These are phyloP conservation scores for Amanita rubescens DNA, from an alignment of 768 basidiomycete genomes.

Conservation along the genomic window DNA sequence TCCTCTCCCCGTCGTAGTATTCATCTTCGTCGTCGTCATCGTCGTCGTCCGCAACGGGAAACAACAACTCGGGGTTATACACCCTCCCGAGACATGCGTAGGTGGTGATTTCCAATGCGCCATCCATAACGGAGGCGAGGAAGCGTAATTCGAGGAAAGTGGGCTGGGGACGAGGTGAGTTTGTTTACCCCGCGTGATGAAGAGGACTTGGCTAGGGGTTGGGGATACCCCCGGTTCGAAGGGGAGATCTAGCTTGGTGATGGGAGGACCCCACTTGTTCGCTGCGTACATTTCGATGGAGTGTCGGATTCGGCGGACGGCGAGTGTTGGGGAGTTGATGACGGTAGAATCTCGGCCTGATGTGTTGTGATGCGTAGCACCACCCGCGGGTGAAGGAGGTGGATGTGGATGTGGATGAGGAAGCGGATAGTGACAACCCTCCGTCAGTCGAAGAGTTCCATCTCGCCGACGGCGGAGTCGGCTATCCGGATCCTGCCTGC, in stretches of 20 bases:
- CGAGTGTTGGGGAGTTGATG: constrained; percentile 7
- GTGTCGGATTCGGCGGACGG: constrained; percentile 30
- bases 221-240: constrained; percentile 21
- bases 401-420: constrained; percentile 17
- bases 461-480: constrained; percentile 75
- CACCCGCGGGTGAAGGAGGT: too few species aligned
- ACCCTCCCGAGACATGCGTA: constrained; percentile 45
- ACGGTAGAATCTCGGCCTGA: background rate
- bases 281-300: constrained; percentile 25
- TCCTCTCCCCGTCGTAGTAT: too few species aligned
- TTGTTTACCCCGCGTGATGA: constrained; percentile 62
- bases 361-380: background rate
- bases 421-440: constrained; percentile 20
- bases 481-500: constrained; percentile 76
- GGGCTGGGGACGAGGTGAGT: constrained; percentile 67
- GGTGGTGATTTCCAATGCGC: constrained; percentile 56
- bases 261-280: constrained; percentile 40
- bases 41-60: constrained; percentile 14
- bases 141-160: constrained; percentile 43
- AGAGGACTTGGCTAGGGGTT: constrained; percentile 37
- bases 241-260: constrained; percentile 41
- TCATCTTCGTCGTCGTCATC: too few species aligned
- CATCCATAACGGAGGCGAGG: constrained; percentile 51
- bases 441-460: constrained; percentile 51
- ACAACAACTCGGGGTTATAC: constrained; percentile 30